Evolutionary conservation across 2,329 filamentous ascomycete genomes (phyloP).

Genomic region (Colletotrichum cuscutae): DNA sequence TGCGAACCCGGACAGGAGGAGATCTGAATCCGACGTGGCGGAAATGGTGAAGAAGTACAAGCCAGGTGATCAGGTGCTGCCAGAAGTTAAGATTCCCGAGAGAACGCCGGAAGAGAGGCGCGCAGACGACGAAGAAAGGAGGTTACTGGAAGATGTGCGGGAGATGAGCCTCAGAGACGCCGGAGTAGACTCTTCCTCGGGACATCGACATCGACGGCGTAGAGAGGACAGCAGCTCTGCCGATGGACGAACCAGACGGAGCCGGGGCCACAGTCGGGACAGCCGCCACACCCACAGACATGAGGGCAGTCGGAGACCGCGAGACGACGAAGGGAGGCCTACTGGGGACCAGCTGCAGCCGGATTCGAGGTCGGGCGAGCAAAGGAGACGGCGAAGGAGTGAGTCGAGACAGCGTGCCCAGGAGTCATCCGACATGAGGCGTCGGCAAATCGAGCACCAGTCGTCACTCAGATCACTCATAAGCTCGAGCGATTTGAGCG

Average conservation of each 20-base stretch:
- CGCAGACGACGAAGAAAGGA: constrained; percentile 73
- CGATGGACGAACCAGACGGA: constrained; percentile 28
- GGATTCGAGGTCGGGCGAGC: constrained; percentile 46
- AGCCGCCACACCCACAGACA: constrained; percentile 41
- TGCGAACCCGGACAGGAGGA: constrained; percentile 80
- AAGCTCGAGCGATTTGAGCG: constrained; percentile 80
- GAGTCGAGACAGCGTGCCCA: constrained; percentile 54
- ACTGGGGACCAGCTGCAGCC: constrained; percentile 51
- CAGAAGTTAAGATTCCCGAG: constrained; percentile 63
- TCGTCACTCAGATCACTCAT: constrained; percentile 87
- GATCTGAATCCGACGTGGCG: constrained; percentile 76
- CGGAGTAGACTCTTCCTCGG: constrained; percentile 56
- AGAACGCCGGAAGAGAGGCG: constrained; percentile 64
- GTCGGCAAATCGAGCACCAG: constrained; percentile 84
- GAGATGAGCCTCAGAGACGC: constrained; percentile 78
- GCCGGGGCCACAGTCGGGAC: constrained; percentile 36
- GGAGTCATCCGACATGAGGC: constrained; percentile 50
- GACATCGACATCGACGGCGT: constrained; percentile 39
- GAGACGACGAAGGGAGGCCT: constrained; percentile 41
- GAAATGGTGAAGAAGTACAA: constrained; percentile 82
- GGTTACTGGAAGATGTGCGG: constrained; percentile 76
- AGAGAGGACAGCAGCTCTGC: constrained; percentile 34
- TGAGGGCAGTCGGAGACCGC: constrained; percentile 44
- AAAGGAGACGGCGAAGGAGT: constrained; percentile 53
- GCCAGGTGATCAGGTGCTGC: constrained; percentile 83